Evolutionary conservation across 169 alveolate species (phyloP), one percentile per base, ranked within the genome.

Genomic region (Cryptosporidium bovis): DNA sequence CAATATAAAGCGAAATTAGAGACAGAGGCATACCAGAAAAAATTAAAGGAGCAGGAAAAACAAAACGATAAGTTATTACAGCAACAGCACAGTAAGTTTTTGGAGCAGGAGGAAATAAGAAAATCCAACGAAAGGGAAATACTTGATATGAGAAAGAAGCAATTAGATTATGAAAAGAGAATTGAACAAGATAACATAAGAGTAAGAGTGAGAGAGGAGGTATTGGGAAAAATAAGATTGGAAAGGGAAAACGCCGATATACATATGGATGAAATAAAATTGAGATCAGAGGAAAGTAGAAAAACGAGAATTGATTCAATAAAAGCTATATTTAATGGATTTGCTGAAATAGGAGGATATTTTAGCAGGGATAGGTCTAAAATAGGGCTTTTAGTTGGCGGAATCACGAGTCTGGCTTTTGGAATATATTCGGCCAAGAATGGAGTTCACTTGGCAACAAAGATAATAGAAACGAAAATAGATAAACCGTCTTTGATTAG

Each of bases 1-100:
- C 98, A 96, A 69, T 96, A 97, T 90, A 96, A 95, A 87, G 97
- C 98, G 33, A 93, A 92, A 67, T 92, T 97, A 46, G 98, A 97
- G 89, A 94, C 95, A 92, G 98, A 95, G 69, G 96, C 97, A n/a
- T 95, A 95, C 83, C 94, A 94, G 60, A 96, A 96, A 83, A 96
- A 96, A 89, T 82, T 95, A 82, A 92, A 95, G 91, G 98, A 96
- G 71, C 98, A 97, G 90, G 95, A 95, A 90, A 93, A 92, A 44
- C 97, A 97, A 84, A 96, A 96, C 83, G 98, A 96, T 83, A 97
- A 95, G 69, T 94, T 97, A 97, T 84, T 96, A n/a, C 85, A 85
- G 51, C 96, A 92, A 55, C 98, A 96, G 91, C 97, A 95, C 33
- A 96, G 96, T 82, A 97, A 96, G 90, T 96, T 95, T 90, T 60